Evolutionary conservation across 108 stramenopile genomes (phyloP), one percentile per base, ranked within the genome.

Genomic region (Fistulifera pelliculosa): DNA sequence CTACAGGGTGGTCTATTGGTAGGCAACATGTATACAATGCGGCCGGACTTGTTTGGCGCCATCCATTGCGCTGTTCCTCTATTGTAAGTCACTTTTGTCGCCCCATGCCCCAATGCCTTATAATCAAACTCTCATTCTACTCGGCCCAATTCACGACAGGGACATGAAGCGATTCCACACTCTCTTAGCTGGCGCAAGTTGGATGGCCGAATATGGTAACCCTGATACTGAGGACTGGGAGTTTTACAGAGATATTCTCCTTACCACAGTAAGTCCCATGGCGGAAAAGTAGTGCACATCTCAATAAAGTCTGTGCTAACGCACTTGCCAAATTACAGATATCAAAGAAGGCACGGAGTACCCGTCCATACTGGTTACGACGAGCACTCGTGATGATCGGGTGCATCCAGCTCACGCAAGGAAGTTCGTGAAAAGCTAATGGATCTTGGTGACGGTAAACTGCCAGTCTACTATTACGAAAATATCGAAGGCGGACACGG

Each of bases 191-290:
- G 92, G 95, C 17, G 94, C 94, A 38, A 88, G 90, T 10, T 99
- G 98, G 98, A 86, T 92, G 79, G 94, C 94, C 2, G 98, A 99
- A 64, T 99, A 95, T 67, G 98, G 98, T 27, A 62, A 96, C 64
- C 89, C 99, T 0, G 93, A 94, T 56, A 82, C 87, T n/a, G 74
- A 81, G 47, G 93, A 96, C 45, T 95, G 94, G 89, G 80, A 94
- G 11, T 96, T 94, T 56, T 96, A 19, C 56, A 77, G 52, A 71
- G 74, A 49, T 90, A 89, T 71, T 87, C 85, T 13, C 93, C 96
- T 8, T 94, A 95, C 58, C 96, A 97, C 71, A 83, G 83, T 60
- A 82, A 93, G 56, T 83, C 72, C 31, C 31, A 35, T 35, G n/a
- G n/a, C n/a, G n/a, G n/a, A n/a, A n/a, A n/a, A n/a, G n/a, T n/a